Percentiles rank a stretch among this genome's conserved stretches.
phyloP scores from a whole-genome alignment of 139 green algal genomes.

The Chlorella sp. region DNA sequence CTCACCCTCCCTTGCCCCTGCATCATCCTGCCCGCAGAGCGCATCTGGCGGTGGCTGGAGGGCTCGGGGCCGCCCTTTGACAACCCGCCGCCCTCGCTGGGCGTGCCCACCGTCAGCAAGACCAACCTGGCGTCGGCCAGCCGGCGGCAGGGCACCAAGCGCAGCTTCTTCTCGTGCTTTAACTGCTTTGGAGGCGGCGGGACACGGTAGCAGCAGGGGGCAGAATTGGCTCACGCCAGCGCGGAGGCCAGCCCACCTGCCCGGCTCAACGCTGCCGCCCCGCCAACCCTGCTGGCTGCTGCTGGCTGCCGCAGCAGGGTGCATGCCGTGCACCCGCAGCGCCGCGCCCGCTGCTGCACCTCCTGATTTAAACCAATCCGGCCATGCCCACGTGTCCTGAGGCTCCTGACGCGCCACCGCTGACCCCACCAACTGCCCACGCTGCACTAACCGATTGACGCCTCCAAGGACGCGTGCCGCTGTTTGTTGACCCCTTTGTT shows the following conservation, averaged over 20 bases:
- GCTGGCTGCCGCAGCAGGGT: no score
- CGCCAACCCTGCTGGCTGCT: no score
- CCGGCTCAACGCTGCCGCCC: no score
- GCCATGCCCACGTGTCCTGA: no score
- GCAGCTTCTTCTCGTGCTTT: slow-evolving; percentile 11
- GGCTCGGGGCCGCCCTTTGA: slow-evolving; percentile 44
- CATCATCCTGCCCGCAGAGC: neutral
- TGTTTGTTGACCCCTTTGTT: no score
- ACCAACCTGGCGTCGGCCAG: neutral
- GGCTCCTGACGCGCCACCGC: no score
- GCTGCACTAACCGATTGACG: no score
- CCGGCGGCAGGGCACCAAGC: slow-evolving; percentile 8
- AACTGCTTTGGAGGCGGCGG: slow-evolving; percentile 11
- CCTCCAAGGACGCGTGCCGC: no score
- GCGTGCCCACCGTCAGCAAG: slow-evolving; percentile 12
- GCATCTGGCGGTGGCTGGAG: slow-evolving; percentile 48
- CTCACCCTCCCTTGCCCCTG: neutral
- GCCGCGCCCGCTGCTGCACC: neutral
- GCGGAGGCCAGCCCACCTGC: no score
- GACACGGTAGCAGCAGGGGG: neutral
- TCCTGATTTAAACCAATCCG: neutral
- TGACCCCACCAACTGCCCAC: no score
- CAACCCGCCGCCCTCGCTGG: slow-evolving; percentile 32
- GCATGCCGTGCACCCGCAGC: no score
- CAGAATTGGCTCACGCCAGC: no score